Percentiles rank a stretch among this genome's conserved stretches.
These are phyloP conservation scores for Penicillium bialowiezense DNA, from an alignment of 495 filamentous ascomycete species.

Conservation along the genomic window DNA sequence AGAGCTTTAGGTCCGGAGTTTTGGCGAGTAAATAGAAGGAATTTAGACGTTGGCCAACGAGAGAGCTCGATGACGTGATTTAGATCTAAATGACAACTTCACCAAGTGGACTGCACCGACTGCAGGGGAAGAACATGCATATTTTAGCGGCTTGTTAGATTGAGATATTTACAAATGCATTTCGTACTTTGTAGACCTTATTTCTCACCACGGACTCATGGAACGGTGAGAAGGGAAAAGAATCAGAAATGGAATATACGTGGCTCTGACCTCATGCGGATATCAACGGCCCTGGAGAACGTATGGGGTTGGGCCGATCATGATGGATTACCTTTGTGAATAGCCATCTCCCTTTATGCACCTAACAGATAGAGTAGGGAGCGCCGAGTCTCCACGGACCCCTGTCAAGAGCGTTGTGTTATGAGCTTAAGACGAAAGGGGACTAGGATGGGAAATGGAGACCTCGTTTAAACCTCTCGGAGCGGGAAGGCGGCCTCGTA, in stretches of 20 bases:
- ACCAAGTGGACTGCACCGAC: neutral
- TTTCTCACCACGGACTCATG: no score
- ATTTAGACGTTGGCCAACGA: neutral
- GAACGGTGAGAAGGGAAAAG: no score
- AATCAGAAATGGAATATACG: no score
- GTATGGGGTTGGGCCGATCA: neutral
- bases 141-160: neutral
- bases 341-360: neutral
- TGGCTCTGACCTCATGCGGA: neutral
- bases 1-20: neutral
- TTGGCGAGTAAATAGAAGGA: neutral
- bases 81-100: conserved; percentile 35
- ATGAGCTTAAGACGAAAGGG: neutral
- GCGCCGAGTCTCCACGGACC: conserved; percentile 3
- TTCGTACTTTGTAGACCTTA: no score
- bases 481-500: neutral
- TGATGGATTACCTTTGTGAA: no score
- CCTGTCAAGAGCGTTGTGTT: conserved; percentile 6
- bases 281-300: neutral
- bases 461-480: neutral
- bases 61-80: conserved; percentile 30
- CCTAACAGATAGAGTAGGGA: conserved; percentile 17
- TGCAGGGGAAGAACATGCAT: neutral
- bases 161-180: neutral
- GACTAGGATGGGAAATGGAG: neutral